phyloP scores from a whole-genome alignment of 2,329 filamentous ascomycete species.

The Helotiales sp. region DNA sequence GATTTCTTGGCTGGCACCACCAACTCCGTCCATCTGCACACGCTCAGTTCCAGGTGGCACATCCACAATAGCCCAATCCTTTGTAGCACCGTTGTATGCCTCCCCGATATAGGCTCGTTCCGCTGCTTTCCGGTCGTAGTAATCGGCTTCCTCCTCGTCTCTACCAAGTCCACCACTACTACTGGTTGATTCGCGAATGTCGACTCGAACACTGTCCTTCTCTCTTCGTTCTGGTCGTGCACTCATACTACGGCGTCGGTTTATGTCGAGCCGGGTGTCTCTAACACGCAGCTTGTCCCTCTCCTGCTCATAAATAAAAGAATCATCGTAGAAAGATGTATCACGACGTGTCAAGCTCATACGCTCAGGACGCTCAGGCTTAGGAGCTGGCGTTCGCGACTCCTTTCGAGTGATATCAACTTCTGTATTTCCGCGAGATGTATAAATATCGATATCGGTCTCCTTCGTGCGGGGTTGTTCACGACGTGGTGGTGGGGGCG shows the following conservation, averaged over 20 bases:
- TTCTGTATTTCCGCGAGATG: slow-evolving; percentile 54
- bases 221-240: slow-evolving; percentile 23
- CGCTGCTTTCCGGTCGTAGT: slow-evolving; percentile 66
- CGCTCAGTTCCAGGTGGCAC: slow-evolving; percentile 81
- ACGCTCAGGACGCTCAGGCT: slow-evolving; percentile 24
- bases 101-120: slow-evolving; percentile 72
- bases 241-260: slow-evolving; percentile 28
- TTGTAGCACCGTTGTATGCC: slow-evolving; percentile 71
- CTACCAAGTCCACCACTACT: not conserved
- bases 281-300: slow-evolving; percentile 38
- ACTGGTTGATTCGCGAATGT: slow-evolving; percentile 25
- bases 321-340: slow-evolving; percentile 60
- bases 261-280: slow-evolving; percentile 31
- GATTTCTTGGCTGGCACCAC: slow-evolving; percentile 73
- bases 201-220: slow-evolving; percentile 21
- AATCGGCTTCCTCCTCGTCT: slow-evolving; percentile 53
- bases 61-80: slow-evolving; percentile 80
- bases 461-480: slow-evolving; percentile 37
- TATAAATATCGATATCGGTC: slow-evolving; percentile 62
- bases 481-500: slow-evolving; percentile 33
- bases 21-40: slow-evolving; percentile 78
- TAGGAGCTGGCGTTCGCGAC: slow-evolving; percentile 11
- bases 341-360: slow-evolving; percentile 34
- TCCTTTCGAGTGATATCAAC: slow-evolving; percentile 48
- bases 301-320: slow-evolving; percentile 59